Percentiles rank a stretch among this genome's conserved stretches.
Evolutionary conservation across 768 basidiomycete genomes (phyloP).

Genomic region (Pleurotus ostreatus): DNA sequence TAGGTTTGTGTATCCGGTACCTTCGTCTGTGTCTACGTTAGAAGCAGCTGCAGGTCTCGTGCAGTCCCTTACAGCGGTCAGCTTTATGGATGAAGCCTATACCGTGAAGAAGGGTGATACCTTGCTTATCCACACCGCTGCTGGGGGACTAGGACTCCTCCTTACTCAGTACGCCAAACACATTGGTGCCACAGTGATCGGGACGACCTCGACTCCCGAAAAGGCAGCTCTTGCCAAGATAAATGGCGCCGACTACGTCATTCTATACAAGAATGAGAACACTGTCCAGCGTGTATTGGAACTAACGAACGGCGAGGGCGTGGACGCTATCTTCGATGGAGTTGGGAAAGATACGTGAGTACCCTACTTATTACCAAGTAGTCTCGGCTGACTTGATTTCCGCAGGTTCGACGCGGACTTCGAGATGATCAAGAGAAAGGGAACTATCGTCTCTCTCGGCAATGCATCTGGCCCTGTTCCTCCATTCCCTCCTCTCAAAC

Average conservation of each 20-base stretch:
- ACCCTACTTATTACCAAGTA: too few species aligned
- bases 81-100: slow-evolving; percentile 83
- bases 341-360: slow-evolving; percentile 93
- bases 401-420: slow-evolving; percentile 75
- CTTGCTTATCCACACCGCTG: slow-evolving; percentile 86
- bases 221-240: slow-evolving; percentile 80
- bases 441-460: slow-evolving; percentile 85
- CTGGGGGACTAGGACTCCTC: slow-evolving; percentile 80
- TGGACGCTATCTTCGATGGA: slow-evolving; percentile 88
- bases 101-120: slow-evolving; percentile 74
- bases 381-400: neutral
- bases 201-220: slow-evolving; percentile 80
- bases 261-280: slow-evolving; percentile 74
- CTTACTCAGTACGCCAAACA: slow-evolving; percentile 65
- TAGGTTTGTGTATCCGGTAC: slow-evolving; percentile 60
- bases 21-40: slow-evolving; percentile 52
- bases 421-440: slow-evolving; percentile 78
- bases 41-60: slow-evolving; percentile 64
- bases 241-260: slow-evolving; percentile 84
- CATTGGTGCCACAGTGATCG: slow-evolving; percentile 86
- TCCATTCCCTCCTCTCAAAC: slow-evolving; percentile 69
- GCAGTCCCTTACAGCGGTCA: slow-evolving; percentile 76
- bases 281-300: slow-evolving; percentile 71
- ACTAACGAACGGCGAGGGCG: slow-evolving; percentile 77
- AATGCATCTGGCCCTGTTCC: slow-evolving; percentile 87